Conservation (phyloP, 2,329 filamentous ascomycete species). For the Chrysoporthe puriensis region DNA sequence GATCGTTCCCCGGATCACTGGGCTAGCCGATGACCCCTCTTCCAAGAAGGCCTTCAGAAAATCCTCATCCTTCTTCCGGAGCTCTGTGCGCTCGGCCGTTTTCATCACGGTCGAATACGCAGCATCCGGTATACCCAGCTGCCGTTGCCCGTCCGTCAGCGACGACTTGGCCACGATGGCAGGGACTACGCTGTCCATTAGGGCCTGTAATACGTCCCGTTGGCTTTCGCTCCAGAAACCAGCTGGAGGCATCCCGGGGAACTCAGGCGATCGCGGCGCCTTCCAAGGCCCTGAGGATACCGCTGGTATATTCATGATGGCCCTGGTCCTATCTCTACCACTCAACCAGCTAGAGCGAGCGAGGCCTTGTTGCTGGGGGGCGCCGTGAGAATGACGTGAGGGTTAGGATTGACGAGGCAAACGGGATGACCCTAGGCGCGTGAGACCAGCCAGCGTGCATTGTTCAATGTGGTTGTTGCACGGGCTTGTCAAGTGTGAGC, state of each 20-base stretch:
- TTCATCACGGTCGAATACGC: constrained; percentile 53
- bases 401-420: not conserved
- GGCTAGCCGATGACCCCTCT: constrained; percentile 54
- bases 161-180: constrained; percentile 53
- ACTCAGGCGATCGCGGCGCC: constrained; percentile 29
- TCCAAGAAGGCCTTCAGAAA: constrained; percentile 57
- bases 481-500: not conserved
- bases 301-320: constrained; percentile 9
- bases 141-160: constrained; percentile 42
- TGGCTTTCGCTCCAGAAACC: constrained; percentile 51
- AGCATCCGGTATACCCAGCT: constrained; percentile 52
- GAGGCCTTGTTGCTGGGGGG: not conserved
- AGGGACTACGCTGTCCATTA: constrained; percentile 64
- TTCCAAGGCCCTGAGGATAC: constrained; percentile 11
- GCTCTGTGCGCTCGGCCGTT: constrained; percentile 41
- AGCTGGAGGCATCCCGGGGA: constrained; percentile 35
- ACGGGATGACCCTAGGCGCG: too few relatives aligned
- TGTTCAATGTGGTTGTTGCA: not conserved
- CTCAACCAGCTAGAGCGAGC: not conserved
- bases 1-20: constrained; percentile 56
- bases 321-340: not conserved
- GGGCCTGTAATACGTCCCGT: constrained; percentile 58
- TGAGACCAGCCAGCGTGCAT: too few relatives aligned
- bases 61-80: constrained; percentile 44
- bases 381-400: not conserved